Base-by-base conservation (phyloP, 345 rosid genomes). In the Eutrema heterophyllum region DNA sequence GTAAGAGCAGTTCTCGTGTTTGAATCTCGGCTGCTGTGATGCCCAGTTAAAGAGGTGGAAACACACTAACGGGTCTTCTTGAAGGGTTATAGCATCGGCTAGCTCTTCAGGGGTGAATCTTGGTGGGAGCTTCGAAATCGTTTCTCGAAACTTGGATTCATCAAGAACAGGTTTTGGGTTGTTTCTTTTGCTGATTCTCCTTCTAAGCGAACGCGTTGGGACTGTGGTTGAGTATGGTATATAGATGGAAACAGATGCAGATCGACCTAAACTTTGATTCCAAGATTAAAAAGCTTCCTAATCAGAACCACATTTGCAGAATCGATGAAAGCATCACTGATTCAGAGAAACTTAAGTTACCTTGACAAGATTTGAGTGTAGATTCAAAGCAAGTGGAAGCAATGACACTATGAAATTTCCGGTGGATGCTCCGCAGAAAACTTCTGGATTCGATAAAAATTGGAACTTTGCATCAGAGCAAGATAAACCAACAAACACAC, bases 41-140 rank as follows among this genome's bases (percentile, higher is more conserved):
- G 96, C 89, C 98, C 97, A 94, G 46, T 82, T 88, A 70, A 86
- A 94, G 21, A 91, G 82, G 82, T 88, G 92, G 65, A 85, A 81
- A 76, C 98, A 94, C 8, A 87, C 80, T 12, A 89, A 35, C 33
- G 98, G 93, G 59, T 89, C 86, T 50, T 86, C 86, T 79, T 88
- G 77, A 24, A 81, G 78, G 12, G 91, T 81, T 16, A 91, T 75
- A 18, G 81, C 86, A 55, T 86, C 79, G 52, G 70, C 81, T 12
- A 94, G 83, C 14, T 89, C 93, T 76, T 91, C 94, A 50, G 84
- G 82, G 11, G 82, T 82, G 74, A 94, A 91, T 56, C 95, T 86
- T 9, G 91, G 89, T 0, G 87, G 88, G 62, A 94, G 90, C 10
- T 75, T 73, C 10, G 91, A 84, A 15, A 94, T 27, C 6, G 85